Base-by-base conservation (phyloP, 345 rosid genomes). In the Eucalyptus virginea region DNA sequence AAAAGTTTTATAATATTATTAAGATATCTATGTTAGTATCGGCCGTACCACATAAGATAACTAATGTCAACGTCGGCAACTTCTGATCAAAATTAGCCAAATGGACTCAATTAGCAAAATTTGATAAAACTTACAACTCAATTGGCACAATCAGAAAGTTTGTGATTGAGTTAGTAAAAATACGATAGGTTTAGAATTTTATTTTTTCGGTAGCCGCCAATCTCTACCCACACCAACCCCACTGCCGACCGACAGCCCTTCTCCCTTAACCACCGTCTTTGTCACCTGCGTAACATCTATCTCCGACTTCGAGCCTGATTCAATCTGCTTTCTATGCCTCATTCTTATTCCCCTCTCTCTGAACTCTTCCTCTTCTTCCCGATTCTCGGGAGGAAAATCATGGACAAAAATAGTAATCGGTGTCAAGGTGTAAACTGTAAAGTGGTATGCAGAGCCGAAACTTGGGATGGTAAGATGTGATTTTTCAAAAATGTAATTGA, bases 1-100 rank as follows among this genome's bases (percentile, higher is more conserved):
- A 60, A 56, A 30, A 4, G 0, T 12, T 62, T 12, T 4, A 30
- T 52, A 12, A 60, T 28, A 60, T 6, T 28, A 13, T 62, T 7
- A 62, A 1, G 13, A 12, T 2, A 3, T 62, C 7, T 14, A 13
- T 6, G 0, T 62, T 7, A 13, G 5, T 1, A 1, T 4, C 1
- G 0, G 2, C 1, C 1, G 0, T 65, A 1, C 5, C 21, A 65
- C 10, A 8, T 65, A 15, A 17, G 5, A 65, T 4, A 5, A 0
- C 0, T 0, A 1, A 30, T 15, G 2, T 15, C 3, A 2, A n/a
- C 1, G 3, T 65, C 3, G 4, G 1, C 5, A 8, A 65, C 8
- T 65, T 15, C 1, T 9, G 0, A 4, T 4, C 40, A 65, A 65
- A 65, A 65, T 2, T 65, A 16, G 9, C 18, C 11, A 1, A 15